phyloP scores from a whole-genome alignment of 306 rosid species.

The Rosa lucieae region DNA sequence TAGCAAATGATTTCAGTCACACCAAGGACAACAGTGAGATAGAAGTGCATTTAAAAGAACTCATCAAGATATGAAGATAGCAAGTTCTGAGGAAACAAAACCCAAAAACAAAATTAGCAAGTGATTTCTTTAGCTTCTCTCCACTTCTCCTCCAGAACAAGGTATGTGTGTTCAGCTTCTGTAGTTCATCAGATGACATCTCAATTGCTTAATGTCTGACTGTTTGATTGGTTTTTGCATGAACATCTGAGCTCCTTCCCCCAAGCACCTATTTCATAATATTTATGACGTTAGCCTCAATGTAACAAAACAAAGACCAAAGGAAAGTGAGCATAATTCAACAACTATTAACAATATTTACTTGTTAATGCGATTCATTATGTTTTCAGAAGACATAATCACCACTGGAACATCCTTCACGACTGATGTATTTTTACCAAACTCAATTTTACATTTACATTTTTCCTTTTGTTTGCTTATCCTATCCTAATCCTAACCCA shows the following conservation, averaged over 20 bases:
- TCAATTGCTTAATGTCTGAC: constrained; percentile 69
- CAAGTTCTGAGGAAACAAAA: too few relatives aligned
- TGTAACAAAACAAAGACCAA: background rate
- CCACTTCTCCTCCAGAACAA: background rate
- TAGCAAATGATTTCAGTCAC: too few relatives aligned
- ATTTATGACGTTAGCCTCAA: background rate
- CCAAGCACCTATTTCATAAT: constrained; percentile 60
- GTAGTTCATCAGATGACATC: constrained; percentile 71
- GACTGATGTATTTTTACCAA: constrained; percentile 27
- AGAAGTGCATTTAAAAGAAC: too few relatives aligned
- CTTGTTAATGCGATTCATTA: constrained; percentile 9
- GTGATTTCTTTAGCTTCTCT: too few relatives aligned
- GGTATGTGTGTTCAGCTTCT: constrained; percentile 21
- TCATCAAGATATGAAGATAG: too few relatives aligned
- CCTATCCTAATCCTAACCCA: background rate
- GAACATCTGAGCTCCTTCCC: constrained; percentile 97
- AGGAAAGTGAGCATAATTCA: background rate
- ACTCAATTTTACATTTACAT: background rate
- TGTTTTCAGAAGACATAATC: constrained; percentile 72
- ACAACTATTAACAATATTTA: constrained; percentile 18
- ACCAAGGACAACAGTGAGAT: too few relatives aligned
- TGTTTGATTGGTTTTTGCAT: constrained; percentile 80
- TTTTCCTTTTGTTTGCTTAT: background rate
- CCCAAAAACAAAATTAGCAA: too few relatives aligned
- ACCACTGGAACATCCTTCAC: constrained; percentile 94